Conservation (phyloP, 306 rosid genomes). For the Quercus aquifolioides region DNA sequence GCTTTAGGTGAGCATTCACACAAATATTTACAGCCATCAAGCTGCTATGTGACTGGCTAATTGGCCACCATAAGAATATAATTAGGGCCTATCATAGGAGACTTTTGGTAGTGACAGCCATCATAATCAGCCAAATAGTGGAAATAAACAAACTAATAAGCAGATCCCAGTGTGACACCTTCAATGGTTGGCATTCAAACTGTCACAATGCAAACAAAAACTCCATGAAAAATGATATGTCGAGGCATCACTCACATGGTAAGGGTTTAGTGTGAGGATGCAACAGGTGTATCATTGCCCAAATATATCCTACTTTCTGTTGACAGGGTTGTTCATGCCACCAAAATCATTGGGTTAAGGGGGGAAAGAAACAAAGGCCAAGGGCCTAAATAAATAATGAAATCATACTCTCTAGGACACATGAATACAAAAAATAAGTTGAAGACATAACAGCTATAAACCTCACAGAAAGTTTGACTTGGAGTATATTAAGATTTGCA, state of each 20-base stretch:
- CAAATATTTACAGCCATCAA: slow-evolving; percentile 31
- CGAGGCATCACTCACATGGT: too few species aligned
- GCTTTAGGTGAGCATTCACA: slow-evolving; percentile 62
- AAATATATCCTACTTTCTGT: not conserved
- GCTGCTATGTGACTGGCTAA: slow-evolving; percentile 59
- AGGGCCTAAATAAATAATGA: too few species aligned
- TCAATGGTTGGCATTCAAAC: too few species aligned
- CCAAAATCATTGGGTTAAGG: not conserved
- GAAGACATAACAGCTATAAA: not conserved
- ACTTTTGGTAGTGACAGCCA: not conserved
- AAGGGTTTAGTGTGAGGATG: too few species aligned
- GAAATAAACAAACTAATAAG: not conserved
- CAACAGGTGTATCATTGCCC: too few species aligned
- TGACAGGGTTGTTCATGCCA: not conserved
- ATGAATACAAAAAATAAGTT: not conserved
- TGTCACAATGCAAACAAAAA: too few species aligned
- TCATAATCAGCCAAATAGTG: not conserved
- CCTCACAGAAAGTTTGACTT: not conserved
- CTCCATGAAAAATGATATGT: too few species aligned
- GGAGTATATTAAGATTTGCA: not conserved
- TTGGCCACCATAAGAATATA: slow-evolving; percentile 39
- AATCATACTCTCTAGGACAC: too few species aligned
- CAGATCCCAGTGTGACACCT: too few species aligned
- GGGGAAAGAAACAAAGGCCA: too few species aligned
- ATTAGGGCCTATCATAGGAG: not conserved